Conservation (phyloP, 495 filamentous ascomycete genomes). For the Talaromyces adpressus region DNA sequence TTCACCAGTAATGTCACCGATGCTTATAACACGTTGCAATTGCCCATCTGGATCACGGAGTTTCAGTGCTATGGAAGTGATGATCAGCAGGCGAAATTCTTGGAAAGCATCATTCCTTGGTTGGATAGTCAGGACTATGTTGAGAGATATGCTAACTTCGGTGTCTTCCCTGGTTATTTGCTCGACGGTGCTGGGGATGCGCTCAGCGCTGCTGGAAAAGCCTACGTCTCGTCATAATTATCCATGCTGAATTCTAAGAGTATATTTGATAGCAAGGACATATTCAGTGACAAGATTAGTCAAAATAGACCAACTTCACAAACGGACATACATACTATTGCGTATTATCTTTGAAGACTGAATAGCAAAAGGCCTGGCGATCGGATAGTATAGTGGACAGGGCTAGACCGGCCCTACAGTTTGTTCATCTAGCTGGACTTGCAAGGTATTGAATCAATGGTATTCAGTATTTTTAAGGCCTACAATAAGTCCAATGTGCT, state of each 20-base stretch:
- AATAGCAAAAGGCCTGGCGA: too few species aligned
- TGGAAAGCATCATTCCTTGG: conserved; percentile 42
- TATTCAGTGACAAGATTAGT: neutral
- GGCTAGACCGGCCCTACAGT: conserved; percentile 29
- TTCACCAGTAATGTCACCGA: neutral
- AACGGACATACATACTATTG: neutral
- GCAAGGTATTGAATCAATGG: conserved; percentile 27
- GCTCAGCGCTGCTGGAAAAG: conserved; percentile 6
- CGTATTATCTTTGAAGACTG: too few species aligned
- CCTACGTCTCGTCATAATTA: neutral
- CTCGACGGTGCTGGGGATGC: conserved; percentile 11
- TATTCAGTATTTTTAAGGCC: conserved; percentile 38
- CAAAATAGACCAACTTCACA: neutral
- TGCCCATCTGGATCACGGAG: conserved; percentile 60
- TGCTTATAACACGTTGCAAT: neutral
- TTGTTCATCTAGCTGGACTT: conserved; percentile 34
- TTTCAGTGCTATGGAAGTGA: conserved; percentile 42
- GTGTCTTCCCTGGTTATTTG: conserved; percentile 10
- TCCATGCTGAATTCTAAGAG: neutral
- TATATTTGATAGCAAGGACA: neutral
- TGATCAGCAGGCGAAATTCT: conserved; percentile 42
- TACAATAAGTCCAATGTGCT: conserved; percentile 4
- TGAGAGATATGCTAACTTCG: conserved; percentile 63
- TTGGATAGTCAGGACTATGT: conserved; percentile 55
- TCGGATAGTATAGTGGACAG: conserved; percentile 41